Conservation (phyloP, 2,329 filamentous ascomycete genomes). For the Scedosporium dehoogii region DNA sequence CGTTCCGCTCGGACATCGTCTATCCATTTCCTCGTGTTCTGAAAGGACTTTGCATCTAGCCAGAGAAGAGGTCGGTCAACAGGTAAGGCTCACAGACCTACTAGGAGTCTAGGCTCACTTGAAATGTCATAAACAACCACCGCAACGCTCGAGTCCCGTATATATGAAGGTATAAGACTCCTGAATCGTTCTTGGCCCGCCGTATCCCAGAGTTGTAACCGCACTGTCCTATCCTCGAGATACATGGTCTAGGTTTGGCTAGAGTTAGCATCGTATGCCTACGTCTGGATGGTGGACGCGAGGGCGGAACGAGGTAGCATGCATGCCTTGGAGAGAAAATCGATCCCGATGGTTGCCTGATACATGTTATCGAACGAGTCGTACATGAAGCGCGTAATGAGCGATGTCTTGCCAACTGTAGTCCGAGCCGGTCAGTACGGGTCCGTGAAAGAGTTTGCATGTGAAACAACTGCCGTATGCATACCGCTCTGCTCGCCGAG, state of each 20-base stretch:
- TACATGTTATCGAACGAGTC: slow-evolving; percentile 99
- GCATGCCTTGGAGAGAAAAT: slow-evolving; percentile 91
- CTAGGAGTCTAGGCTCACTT: slow-evolving; percentile 38
- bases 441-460: slow-evolving; percentile 4
- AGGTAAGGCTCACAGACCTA: not conserved
- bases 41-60: slow-evolving; percentile 83
- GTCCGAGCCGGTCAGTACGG: not conserved
- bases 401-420: slow-evolving; percentile 91
- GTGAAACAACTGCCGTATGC: slow-evolving; percentile 17
- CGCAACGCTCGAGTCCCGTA: slow-evolving; percentile 93
- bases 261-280: not conserved
- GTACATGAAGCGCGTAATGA: slow-evolving; percentile 99
- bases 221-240: slow-evolving; percentile 93
- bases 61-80: slow-evolving; percentile 12
- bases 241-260: slow-evolving; percentile 73
- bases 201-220: slow-evolving; percentile 96
- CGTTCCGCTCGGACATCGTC: slow-evolving; percentile 95
- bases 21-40: slow-evolving; percentile 99
- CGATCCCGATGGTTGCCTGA: slow-evolving; percentile 97
- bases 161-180: slow-evolving; percentile 95
- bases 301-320: not conserved
- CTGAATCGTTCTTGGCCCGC: slow-evolving; percentile 96
- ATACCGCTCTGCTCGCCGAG: slow-evolving; percentile 97
- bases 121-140: slow-evolving; percentile 99
- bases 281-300: too few species aligned